These are phyloP conservation scores for Phaeodactylum tricornutum DNA, from an alignment of 108 stramenopile genomes.

Conservation along the genomic window DNA sequence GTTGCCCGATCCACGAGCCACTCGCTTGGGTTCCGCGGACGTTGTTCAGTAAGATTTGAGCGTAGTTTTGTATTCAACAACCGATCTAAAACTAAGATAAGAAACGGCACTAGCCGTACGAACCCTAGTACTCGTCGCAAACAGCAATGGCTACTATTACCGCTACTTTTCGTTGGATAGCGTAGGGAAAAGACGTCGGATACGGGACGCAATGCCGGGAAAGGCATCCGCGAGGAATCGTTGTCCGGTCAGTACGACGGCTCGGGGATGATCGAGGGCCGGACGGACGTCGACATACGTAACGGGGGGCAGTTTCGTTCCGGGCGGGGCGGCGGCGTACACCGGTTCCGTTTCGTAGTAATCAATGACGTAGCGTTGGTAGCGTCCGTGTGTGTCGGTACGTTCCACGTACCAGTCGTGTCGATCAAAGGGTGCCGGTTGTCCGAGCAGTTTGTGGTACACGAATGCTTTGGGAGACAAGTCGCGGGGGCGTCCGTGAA, in stretches of 20 bases:
- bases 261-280: constrained; percentile 69
- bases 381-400: constrained; percentile 12
- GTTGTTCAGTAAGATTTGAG: too few relatives aligned
- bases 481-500: constrained; percentile 87
- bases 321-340: not conserved
- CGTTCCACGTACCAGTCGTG: constrained; percentile 95
- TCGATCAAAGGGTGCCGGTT: constrained; percentile 88
- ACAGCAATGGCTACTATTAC: too few relatives aligned
- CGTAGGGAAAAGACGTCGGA: too few relatives aligned
- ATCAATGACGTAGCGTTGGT: constrained; percentile 92
- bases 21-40: too few relatives aligned
- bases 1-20: too few relatives aligned
- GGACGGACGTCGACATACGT: constrained; percentile 86
- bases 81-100: too few relatives aligned
- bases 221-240: constrained; percentile 54
- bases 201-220: constrained; percentile 42
- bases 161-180: too few relatives aligned
- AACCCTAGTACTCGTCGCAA: too few relatives aligned
- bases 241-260: constrained; percentile 50
- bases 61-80: too few relatives aligned
- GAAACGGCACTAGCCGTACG: too few relatives aligned
- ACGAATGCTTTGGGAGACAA: constrained; percentile 86
- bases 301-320: constrained; percentile 3
- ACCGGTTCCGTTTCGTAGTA: constrained; percentile 72
- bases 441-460: constrained; percentile 44